Percentiles rank a stretch among this genome's conserved stretches.
Conservation (phyloP, 1,139 yeast genomes). For the Saccharomyces pastorianus region DNA sequence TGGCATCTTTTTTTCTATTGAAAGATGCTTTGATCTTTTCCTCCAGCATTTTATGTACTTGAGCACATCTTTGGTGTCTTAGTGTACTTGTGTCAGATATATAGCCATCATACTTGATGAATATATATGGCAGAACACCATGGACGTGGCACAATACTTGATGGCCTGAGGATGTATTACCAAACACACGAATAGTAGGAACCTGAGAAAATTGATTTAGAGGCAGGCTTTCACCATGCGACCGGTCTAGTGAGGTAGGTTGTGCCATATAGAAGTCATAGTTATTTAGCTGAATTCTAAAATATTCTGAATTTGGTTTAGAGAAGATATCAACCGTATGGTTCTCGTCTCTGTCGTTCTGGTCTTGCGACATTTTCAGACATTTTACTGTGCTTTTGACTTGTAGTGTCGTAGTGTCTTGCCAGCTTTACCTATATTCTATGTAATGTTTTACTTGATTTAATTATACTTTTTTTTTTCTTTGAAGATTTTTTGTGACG, state of each 20-base stretch:
- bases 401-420: background rate
- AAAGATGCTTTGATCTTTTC: constrained; percentile 13
- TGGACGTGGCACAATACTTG: constrained; percentile 65
- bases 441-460: background rate
- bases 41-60: constrained; percentile 27
- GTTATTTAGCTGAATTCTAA: constrained; percentile 32
- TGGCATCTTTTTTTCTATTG: constrained; percentile 6
- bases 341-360: background rate
- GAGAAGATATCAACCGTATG: background rate
- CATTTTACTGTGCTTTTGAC: constrained; percentile 6
- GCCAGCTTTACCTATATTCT: no score
- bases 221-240: constrained; percentile 24
- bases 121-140: constrained; percentile 77
- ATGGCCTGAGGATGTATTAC: constrained; percentile 50
- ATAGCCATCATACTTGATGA: constrained; percentile 46
- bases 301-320: constrained; percentile 7
- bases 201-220: constrained; percentile 40
- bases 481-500: background rate
- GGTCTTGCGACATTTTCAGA: constrained; percentile 6
- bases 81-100: constrained; percentile 22
- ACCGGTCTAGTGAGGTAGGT: constrained; percentile 39
- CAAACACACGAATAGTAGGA: constrained; percentile 74
- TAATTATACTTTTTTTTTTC: no score
- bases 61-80: constrained; percentile 25
- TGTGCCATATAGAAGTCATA: constrained; percentile 56